Evolutionary conservation across 2,329 filamentous ascomycete genomes (phyloP), one percentile per base, ranked within the genome.

Genomic region (Sporothrix brasiliensis): DNA sequence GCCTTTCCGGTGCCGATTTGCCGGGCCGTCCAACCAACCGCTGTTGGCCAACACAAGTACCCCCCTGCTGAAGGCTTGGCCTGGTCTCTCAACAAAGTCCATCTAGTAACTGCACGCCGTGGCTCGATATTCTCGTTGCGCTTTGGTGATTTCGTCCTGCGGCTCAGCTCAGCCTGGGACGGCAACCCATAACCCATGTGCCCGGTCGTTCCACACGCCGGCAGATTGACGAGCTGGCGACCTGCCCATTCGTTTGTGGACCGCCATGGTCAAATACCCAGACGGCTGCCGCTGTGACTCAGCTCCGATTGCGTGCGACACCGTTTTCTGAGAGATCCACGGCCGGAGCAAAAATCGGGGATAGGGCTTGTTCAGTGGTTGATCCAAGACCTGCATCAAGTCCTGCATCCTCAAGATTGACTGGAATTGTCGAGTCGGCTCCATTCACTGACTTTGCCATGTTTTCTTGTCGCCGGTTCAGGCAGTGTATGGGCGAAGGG

Each of bases 1-100:
- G 47, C 68, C 49, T 63, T 65, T 69, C 61, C 52, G 63, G 69
- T 68, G 69, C 69, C 69, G 69, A 67, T 13, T 68, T 70, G 69
- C 69, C 69, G 69, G 65, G 34, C 34, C 34, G 13, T 13, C 13
- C 34, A 19, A 34, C 58, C 39, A 63, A 44, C 41, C 56, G 34
- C 56, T 44, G 13, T 24, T 24, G 2, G 14, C 14, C 34, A 34
- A 9, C 34, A 34, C 4, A 34, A 7, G 34, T 7, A 30, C 56
- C 56, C 13, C 34, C 19, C n/a, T 11, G 1, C 16, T 27, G 5
- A 34, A 9, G 0, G 6, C 19, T 58, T 41, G 30, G 56, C 34
- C 56, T 41, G 19, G 54, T 30, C 50, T 21, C 3, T n/a, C 13
- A 34, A 5, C 27, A 5, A 34, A 34, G 0, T 6, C 34, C 34